These are phyloP conservation scores for Acrocalymma vagum DNA, from an alignment of 2,329 filamentous ascomycete genomes.

Conservation along the genomic window DNA sequence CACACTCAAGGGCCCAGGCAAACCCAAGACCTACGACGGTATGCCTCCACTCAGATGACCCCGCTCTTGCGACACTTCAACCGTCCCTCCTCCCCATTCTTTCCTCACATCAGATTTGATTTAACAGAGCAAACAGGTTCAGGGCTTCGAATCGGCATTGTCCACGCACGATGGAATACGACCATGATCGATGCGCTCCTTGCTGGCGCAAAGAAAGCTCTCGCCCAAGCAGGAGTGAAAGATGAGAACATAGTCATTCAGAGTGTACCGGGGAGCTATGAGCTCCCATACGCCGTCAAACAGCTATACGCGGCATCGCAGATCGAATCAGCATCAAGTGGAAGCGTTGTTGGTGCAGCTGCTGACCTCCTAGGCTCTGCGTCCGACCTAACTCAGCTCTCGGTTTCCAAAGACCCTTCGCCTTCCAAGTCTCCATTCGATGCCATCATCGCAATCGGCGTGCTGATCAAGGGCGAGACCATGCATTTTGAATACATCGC, in stretches of 20 bases:
- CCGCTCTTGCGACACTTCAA: conserved; percentile 1
- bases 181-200: conserved; percentile 88
- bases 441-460: conserved; percentile 92
- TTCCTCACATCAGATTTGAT: not conserved
- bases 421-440: conserved; percentile 72
- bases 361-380: conserved; percentile 79
- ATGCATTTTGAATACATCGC: conserved; percentile 99
- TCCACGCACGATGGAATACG: conserved; percentile 95
- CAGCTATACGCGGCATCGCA: conserved; percentile 88
- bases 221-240: conserved; percentile 81
- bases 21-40: conserved; percentile 66
- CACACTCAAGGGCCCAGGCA: conserved; percentile 70
- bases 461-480: conserved; percentile 97
- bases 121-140: conserved; percentile 48
- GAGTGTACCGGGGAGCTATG: conserved; percentile 92
- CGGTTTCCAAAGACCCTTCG: conserved; percentile 32
- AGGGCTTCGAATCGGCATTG: conserved; percentile 86
- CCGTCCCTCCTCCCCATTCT: conserved; percentile 10
- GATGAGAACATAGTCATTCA: conserved; percentile 89
- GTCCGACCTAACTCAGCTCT: conserved; percentile 62
- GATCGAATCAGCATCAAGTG: conserved; percentile 72
- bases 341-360: conserved; percentile 68
- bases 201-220: conserved; percentile 78
- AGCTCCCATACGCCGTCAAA: conserved; percentile 90
- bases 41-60: conserved; percentile 27